Evolutionary conservation across 345 rosid genomes (phyloP).

Genomic region (Carallia pectinifolia): DNA sequence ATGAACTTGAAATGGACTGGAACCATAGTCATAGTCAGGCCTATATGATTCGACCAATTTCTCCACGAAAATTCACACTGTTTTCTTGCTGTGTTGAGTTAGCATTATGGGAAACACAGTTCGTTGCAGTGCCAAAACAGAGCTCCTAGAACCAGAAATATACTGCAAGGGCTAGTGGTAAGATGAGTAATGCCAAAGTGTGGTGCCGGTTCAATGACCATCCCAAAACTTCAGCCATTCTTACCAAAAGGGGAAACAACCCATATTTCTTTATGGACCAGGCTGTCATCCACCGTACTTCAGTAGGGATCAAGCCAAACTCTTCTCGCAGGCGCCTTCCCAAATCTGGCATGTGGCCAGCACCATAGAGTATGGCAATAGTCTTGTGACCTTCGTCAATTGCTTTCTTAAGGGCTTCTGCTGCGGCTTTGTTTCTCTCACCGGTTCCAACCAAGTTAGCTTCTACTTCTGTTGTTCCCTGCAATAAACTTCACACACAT

Average conservation of each 20-base stretch:
- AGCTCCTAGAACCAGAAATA: no score
- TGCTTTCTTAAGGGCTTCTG: conserved; percentile 60
- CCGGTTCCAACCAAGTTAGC: conserved; percentile 80
- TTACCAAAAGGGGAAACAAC: conserved; percentile 39
- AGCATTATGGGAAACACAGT: conserved; percentile 56
- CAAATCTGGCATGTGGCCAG: conserved; percentile 95
- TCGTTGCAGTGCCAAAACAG: conserved; percentile 11
- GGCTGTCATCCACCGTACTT: conserved; percentile 79
- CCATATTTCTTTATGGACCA: conserved; percentile 74
- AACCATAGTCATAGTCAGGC: no score
- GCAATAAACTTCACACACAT: no score
- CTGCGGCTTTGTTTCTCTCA: conserved; percentile 79
- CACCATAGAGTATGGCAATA: conserved; percentile 80
- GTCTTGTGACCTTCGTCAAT: conserved; percentile 63
- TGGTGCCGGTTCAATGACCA: conserved; percentile 93
- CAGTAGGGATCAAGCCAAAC: conserved; percentile 57
- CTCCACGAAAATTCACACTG: no score
- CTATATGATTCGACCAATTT: conserved; percentile 19
- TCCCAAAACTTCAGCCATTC: conserved; percentile 63
- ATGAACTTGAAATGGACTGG: no score
- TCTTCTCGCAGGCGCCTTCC: conserved; percentile 78
- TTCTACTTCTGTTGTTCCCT: no score
- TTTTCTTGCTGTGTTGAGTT: conserved; percentile 1
- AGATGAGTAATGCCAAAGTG: conserved; percentile 68
- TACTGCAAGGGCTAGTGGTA: no score